Evolutionary conservation across 2,329 filamentous ascomycete genomes (phyloP).

Genomic region (Fusarium liriodendri): DNA sequence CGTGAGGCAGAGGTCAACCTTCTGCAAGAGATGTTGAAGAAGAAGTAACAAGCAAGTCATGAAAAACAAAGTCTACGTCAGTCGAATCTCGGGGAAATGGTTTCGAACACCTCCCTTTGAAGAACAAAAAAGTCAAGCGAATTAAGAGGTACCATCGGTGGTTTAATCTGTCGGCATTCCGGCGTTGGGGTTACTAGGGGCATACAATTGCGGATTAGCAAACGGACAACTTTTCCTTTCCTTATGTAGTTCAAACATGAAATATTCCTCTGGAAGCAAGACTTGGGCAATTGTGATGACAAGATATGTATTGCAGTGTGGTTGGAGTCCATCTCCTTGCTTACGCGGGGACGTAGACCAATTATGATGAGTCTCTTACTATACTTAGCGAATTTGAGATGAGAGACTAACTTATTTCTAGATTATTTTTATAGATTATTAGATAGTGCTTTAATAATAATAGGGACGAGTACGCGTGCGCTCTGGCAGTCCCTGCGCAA

Average conservation of each 20-base stretch:
- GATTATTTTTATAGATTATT: no score
- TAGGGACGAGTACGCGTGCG: no score
- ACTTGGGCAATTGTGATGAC: background rate
- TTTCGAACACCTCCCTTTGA: background rate
- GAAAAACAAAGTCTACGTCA: background rate
- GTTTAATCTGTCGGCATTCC: constrained; percentile 4
- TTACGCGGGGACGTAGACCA: no score
- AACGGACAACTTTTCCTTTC: background rate
- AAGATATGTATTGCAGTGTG: background rate
- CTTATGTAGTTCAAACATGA: background rate
- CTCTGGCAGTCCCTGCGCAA: no score
- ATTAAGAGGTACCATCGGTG: background rate
- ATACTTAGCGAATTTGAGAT: no score
- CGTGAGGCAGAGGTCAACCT: constrained; percentile 74
- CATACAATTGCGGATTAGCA: constrained; percentile 21
- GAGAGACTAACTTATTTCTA: no score
- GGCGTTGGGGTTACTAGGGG: constrained; percentile 27
- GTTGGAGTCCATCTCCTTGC: no score
- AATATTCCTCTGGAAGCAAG: background rate
- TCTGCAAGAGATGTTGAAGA: constrained; percentile 62
- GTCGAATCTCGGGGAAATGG: background rate
- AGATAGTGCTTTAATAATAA: no score
- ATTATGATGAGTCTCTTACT: no score
- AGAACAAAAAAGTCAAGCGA: background rate
- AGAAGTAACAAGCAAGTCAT: constrained; percentile 39